Base-by-base conservation (phyloP, 768 basidiomycete species). In the Chlorophyllum brunneum region DNA sequence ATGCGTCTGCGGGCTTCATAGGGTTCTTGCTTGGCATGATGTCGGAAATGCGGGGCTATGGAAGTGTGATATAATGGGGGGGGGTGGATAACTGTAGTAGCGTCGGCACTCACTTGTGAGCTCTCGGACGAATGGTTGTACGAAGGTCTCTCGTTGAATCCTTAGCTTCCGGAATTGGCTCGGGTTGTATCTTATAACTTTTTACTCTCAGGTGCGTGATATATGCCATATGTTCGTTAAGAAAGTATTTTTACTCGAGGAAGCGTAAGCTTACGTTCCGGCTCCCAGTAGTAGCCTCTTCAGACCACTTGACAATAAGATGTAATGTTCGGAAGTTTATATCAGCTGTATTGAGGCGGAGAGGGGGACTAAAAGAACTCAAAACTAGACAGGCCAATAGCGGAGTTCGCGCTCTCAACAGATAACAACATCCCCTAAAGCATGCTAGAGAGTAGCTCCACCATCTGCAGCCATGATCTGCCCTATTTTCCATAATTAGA, bases 21-120 rank as follows among this genome's bases (percentile, higher is more conserved):
- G 51, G 41, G 9, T 24, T 48, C 34, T 22, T 48, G 47, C 24
- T 52, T 1, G 51, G 22, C 51, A 52, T 52, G 42, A 3, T 44
- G 22, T 27, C 15, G 9, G 6, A 3, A 5, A 31, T 37, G 26
- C 15, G 24, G 36, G 22, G 20, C 34, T 38, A 16, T 11, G 15
- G 24, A 15, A 2, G 23, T 3, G 24, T 16, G 13, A 5, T n/a
- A n/a, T n/a, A n/a, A n/a, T n/a, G n/a, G n/a, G n/a, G n/a, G n/a
- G n/a, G n/a, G 27, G 9, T 7, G 27, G 24, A 39, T 4, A 15
- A 4, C 10, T 48, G 26, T 5, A n/a, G 6, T 15, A 6, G 5
- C 11, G 5, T 6, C 8, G 33, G 33, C 30, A 11, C 13, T 31
- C 16, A 31, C 43, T 45, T 16, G 9, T n/a, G n/a, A n/a, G n/a